A percentile compares a stretch with the other conserved stretches of the same genome.
Conservation (phyloP, 495 filamentous ascomycete genomes). For the Mytilinidion resinicola region DNA sequence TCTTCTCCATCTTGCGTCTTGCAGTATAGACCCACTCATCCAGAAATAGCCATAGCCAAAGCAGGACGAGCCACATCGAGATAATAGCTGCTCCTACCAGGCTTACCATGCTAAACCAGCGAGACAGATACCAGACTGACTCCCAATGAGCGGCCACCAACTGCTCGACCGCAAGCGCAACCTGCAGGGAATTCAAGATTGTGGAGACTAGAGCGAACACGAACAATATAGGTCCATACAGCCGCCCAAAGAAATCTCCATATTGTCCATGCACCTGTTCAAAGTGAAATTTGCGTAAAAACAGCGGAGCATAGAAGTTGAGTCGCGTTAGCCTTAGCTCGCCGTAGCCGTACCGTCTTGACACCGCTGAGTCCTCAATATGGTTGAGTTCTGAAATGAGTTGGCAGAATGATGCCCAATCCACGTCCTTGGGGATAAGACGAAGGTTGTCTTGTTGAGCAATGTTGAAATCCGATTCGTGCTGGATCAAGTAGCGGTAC, state of each 20-base stretch:
- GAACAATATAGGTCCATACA: no score
- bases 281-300: no score
- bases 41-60: constrained; percentile 18
- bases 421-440: constrained; percentile 3
- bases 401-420: background rate
- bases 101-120: constrained; percentile 15
- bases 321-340: no score
- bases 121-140: constrained; percentile 1
- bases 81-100: constrained; percentile 11
- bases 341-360: no score
- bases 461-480: background rate
- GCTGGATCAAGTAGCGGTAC: background rate
- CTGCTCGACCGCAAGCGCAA: no score
- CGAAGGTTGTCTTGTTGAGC: background rate
- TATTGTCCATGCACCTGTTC: no score
- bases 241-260: no score
- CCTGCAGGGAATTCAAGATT: no score
- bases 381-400: background rate
- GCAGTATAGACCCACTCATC: constrained; percentile 16
- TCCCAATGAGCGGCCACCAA: constrained; percentile 6
- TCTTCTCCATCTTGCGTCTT: constrained; percentile 2
- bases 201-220: no score
- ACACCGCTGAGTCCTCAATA: no score
- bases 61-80: constrained; percentile 9
- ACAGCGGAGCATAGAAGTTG: no score